Evolutionary conservation across 2,329 filamentous ascomycete species (phyloP).

Genomic region (Whalleya microplaca): DNA sequence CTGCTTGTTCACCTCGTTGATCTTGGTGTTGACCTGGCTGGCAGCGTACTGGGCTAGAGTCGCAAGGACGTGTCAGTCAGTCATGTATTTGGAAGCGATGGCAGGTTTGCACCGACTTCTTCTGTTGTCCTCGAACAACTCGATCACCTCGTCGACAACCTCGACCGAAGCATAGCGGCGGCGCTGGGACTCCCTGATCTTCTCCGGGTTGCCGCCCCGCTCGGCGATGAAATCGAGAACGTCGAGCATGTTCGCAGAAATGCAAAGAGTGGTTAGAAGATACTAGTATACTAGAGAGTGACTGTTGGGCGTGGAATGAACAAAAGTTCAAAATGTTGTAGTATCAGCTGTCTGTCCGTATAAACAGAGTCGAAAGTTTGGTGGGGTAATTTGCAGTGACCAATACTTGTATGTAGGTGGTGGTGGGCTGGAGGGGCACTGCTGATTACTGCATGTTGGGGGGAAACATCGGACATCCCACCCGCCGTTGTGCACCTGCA

Average conservation of each 20-base stretch:
- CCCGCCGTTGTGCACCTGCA: no score
- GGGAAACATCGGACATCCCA: no score
- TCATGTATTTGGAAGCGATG: not conserved
- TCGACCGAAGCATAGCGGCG: slow-evolving; percentile 80
- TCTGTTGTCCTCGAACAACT: slow-evolving; percentile 82
- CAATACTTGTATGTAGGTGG: not conserved
- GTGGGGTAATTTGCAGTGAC: slow-evolving; percentile 23
- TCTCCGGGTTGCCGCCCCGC: slow-evolving; percentile 87
- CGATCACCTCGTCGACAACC: slow-evolving; percentile 88
- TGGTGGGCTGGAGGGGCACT: slow-evolving; percentile 3
- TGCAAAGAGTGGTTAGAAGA: not conserved
- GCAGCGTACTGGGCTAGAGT: slow-evolving; percentile 70
- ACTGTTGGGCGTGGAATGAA: not conserved
- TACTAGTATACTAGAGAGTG: not conserved
- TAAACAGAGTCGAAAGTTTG: slow-evolving; percentile 26
- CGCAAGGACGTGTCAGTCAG: slow-evolving; percentile 3
- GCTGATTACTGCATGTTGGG: no score
- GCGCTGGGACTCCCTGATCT: slow-evolving; percentile 89
- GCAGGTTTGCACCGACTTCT: slow-evolving; percentile 57
- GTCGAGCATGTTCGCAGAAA: slow-evolving; percentile 49
- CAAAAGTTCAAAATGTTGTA: slow-evolving; percentile 1
- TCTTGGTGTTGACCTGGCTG: slow-evolving; percentile 79
- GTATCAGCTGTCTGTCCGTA: slow-evolving; percentile 7
- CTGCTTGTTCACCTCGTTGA: slow-evolving; percentile 88
- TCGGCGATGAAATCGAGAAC: slow-evolving; percentile 77